These are phyloP conservation scores for Dryadomyces sulphureus DNA, from an alignment of 2,329 filamentous ascomycete genomes.

Conservation along the genomic window DNA sequence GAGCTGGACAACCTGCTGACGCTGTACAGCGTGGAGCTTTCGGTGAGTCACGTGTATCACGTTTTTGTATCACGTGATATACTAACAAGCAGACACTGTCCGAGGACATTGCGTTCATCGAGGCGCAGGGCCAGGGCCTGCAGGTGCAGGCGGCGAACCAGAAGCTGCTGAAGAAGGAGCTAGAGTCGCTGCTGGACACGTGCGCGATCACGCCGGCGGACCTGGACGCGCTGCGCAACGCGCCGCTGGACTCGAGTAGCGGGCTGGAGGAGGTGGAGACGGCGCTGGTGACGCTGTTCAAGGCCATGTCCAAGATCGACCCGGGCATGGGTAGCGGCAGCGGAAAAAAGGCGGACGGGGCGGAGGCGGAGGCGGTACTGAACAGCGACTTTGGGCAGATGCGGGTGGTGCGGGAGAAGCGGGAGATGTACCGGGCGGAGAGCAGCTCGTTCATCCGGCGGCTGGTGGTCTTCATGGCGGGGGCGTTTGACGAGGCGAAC, in stretches of 20 bases:
- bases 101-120: constrained; percentile 93
- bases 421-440: constrained; percentile 71
- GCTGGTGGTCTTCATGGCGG: constrained; percentile 66
- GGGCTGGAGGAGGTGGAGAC: constrained; percentile 67
- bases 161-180: constrained; percentile 78
- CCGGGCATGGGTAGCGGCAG: constrained; percentile 45
- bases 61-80: not conserved
- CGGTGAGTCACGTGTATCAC: constrained; percentile 38
- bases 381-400: constrained; percentile 74
- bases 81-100: constrained; percentile 58
- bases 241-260: constrained; percentile 54
- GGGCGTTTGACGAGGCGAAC: constrained; percentile 64
- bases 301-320: constrained; percentile 87
- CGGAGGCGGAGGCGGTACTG: constrained; percentile 34
- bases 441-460: constrained; percentile 63
- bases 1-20: constrained; percentile 90
- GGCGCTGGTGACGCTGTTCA: constrained; percentile 69
- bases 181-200: constrained; percentile 77
- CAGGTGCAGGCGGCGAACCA: constrained; percentile 97
- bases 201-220: constrained; percentile 72
- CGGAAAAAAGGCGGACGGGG: constrained; percentile 25
- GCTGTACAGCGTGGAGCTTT: constrained; percentile 85
- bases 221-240: constrained; percentile 57
- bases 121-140: constrained; percentile 89
- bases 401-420: constrained; percentile 89